Conservation (phyloP, 2,329 filamentous ascomycete species). For the Dichotomopilus funicola region DNA sequence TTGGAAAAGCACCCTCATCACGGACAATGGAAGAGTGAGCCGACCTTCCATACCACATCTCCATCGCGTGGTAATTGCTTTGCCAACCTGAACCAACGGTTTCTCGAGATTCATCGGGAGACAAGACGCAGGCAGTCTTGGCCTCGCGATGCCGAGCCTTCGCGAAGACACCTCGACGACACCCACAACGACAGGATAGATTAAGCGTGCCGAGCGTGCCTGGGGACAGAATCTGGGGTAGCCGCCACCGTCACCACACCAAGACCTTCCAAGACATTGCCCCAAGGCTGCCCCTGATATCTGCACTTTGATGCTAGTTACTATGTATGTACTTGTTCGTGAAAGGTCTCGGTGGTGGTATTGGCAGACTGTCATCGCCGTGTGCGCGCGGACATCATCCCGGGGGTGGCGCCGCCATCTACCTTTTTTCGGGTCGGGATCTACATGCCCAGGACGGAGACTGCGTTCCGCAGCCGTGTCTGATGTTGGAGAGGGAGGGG, state of each 20-base stretch:
- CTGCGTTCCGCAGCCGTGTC: not conserved
- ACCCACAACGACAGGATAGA: conserved; percentile 11
- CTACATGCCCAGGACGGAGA: conserved; percentile 13
- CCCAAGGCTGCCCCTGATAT: too few species aligned
- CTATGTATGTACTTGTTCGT: too few species aligned
- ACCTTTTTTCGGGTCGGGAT: conserved; percentile 16
- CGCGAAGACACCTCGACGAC: too few species aligned
- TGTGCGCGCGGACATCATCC: not conserved
- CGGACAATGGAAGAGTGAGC: conserved; percentile 15
- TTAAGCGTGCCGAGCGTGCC: conserved; percentile 6
- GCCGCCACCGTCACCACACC: not conserved
- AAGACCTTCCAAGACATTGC: too few species aligned
- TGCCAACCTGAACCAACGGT: not conserved
- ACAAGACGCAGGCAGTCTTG: conserved; percentile 8
- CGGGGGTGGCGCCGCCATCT: conserved; percentile 2
- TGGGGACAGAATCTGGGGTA: conserved; percentile 16
- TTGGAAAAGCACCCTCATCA: conserved; percentile 11
- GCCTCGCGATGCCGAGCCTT: not conserved
- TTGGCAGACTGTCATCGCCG: too few species aligned
- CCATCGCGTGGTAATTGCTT: conserved; percentile 11
- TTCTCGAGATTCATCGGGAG: conserved; percentile 8
- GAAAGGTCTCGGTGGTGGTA: too few species aligned
- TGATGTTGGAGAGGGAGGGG: too few species aligned
- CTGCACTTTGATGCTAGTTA: too few species aligned
- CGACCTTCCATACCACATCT: conserved; percentile 17